Conservation (phyloP, 495 filamentous ascomycete species). For the Aspergillus heteromorphus region DNA sequence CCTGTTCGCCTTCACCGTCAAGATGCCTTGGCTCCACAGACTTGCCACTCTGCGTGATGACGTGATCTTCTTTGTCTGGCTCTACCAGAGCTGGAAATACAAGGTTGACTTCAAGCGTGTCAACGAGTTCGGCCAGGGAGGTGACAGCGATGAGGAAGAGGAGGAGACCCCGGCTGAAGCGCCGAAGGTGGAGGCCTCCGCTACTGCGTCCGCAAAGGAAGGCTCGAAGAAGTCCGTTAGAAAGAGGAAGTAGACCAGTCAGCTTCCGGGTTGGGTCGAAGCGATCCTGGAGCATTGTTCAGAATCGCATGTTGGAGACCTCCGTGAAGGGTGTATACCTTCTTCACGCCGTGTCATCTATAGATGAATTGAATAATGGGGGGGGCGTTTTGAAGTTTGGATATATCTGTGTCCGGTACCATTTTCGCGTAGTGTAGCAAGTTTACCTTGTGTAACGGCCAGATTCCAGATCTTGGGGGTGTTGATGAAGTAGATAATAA, state of each 20-base stretch:
- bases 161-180: slow-evolving; percentile 40
- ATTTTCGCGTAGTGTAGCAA: too few relatives aligned
- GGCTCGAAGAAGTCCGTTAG: slow-evolving; percentile 30
- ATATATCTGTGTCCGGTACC: too few relatives aligned
- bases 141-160: slow-evolving; percentile 70
- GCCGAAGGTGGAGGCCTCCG: slow-evolving; percentile 27
- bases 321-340: background rate
- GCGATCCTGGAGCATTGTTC: background rate
- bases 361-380: background rate
- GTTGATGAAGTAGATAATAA: too few relatives aligned
- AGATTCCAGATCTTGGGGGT: too few relatives aligned
- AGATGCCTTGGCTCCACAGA: slow-evolving; percentile 96
- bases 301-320: background rate
- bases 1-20: slow-evolving; percentile 96
- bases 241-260: slow-evolving; percentile 36
- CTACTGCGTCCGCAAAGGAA: slow-evolving; percentile 31
- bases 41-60: slow-evolving; percentile 91
- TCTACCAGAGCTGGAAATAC: slow-evolving; percentile 95
- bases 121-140: slow-evolving; percentile 97
- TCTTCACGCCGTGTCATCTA: background rate
- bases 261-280: background rate
- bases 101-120: slow-evolving; percentile 87
- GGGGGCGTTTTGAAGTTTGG: background rate
- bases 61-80: slow-evolving; percentile 94
- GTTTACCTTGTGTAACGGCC: too few relatives aligned